These are phyloP conservation scores for Suhomyces bribrorum DNA, from an alignment of 1,139 yeast genomes.

Conservation along the genomic window DNA sequence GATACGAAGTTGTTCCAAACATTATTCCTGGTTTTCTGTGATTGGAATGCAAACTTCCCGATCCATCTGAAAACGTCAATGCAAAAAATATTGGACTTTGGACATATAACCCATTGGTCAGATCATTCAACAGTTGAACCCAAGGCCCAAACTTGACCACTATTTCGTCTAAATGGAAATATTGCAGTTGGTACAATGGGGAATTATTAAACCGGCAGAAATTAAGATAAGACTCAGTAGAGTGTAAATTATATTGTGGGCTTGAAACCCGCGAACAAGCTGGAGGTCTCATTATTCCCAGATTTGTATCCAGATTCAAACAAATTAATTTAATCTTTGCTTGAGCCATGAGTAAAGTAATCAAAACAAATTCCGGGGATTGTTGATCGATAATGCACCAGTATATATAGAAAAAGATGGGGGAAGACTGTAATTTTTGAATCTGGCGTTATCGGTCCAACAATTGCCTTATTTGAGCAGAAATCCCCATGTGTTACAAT, in stretches of 20 bases:
- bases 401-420: neutral
- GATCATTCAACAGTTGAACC: slow-evolving; percentile 14
- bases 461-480: neutral
- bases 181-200: slow-evolving; percentile 10
- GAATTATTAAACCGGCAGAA: slow-evolving; percentile 9
- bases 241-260: neutral
- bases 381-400: neutral
- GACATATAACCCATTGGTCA: slow-evolving; percentile 12
- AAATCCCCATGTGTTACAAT: neutral
- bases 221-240: slow-evolving; percentile 10
- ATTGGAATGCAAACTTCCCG: neutral
- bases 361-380: too few species aligned
- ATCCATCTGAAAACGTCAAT: slow-evolving; percentile 9
- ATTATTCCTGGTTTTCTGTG: slow-evolving; percentile 12
- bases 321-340: slow-evolving; percentile 4
- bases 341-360: slow-evolving; percentile 7
- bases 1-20: slow-evolving; percentile 14
- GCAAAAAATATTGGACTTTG: slow-evolving; percentile 12
- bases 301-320: slow-evolving; percentile 2
- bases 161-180: slow-evolving; percentile 11
- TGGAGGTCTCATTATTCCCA: neutral
- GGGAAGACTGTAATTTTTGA: neutral
- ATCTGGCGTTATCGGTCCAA: neutral
- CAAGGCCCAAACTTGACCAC: slow-evolving; percentile 16
- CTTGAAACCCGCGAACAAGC: neutral